phyloP scores from a whole-genome alignment of 805 yeast genomes.

The Ogataea dorogensis region DNA sequence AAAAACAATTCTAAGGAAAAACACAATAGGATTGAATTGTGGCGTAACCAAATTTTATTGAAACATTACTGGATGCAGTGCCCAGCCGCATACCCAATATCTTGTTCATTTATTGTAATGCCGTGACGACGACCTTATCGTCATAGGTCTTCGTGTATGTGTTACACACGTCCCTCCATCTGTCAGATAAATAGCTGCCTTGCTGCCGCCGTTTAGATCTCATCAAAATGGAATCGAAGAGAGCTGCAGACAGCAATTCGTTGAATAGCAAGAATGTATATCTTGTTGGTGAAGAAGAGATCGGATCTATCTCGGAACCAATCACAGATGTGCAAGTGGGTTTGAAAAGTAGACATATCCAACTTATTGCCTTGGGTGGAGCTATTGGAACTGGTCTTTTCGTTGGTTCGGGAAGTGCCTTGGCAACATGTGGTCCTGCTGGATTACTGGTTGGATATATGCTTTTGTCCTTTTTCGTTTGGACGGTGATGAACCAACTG shows the following conservation, averaged over 20 bases:
- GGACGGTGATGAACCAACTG: constrained; percentile 59
- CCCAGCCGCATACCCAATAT: no score
- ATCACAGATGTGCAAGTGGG: constrained; percentile 36
- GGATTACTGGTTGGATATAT: constrained; percentile 60
- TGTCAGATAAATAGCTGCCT: constrained; percentile 4
- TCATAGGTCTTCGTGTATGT: no score
- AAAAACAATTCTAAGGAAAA: no score
- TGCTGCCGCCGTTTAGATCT: not conserved
- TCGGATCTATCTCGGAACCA: constrained; percentile 1
- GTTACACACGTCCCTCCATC: no score
- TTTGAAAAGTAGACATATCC: constrained; percentile 47
- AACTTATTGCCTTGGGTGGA: constrained; percentile 70
- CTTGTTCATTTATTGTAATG: no score
- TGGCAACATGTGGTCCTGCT: constrained; percentile 35
- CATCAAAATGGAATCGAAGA: constrained; percentile 1
- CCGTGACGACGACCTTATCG: no score
- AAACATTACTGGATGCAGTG: no score
- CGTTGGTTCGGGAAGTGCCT: constrained; percentile 44
- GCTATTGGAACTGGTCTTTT: constrained; percentile 63
- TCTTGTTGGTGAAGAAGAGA: constrained; percentile 4
- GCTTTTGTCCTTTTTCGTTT: constrained; percentile 61
- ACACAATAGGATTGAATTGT: not conserved
- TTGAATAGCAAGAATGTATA: constrained; percentile 4
- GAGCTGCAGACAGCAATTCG: not conserved
- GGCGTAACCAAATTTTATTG: no score